These are phyloP conservation scores for Populus tremula DNA, from an alignment of 345 rosid species.

Conservation along the genomic window DNA sequence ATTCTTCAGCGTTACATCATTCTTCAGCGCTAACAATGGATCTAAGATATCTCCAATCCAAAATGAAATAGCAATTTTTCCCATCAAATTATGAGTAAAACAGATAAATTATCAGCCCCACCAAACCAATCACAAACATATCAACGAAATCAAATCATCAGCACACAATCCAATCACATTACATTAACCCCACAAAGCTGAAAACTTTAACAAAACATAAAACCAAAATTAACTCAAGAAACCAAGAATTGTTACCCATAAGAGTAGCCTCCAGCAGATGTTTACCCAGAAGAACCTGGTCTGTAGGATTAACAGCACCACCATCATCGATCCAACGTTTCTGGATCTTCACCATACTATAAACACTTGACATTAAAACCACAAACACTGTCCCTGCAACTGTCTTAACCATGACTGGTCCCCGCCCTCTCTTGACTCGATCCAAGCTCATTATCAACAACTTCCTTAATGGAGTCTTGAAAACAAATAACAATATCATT, in stretches of 20 bases:
- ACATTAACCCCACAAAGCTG: background rate
- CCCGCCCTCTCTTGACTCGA: slow-evolving; percentile 30
- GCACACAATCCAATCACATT: slow-evolving; percentile 1
- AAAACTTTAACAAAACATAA: background rate
- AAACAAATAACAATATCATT: slow-evolving; percentile 21
- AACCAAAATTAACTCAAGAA: background rate
- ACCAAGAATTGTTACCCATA: slow-evolving; percentile 23
- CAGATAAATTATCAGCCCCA: background rate
- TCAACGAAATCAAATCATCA: background rate
- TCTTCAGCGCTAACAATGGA: slow-evolving; percentile 1
- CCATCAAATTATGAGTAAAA: slow-evolving; percentile 2
- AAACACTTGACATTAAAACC: slow-evolving; percentile 22
- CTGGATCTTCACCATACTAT: slow-evolving; percentile 33
- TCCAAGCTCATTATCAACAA: slow-evolving; percentile 28
- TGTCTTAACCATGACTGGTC: slow-evolving; percentile 33
- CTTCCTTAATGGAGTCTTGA: slow-evolving; percentile 33
- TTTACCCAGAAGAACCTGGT: slow-evolving; percentile 34
- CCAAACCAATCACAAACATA: background rate
- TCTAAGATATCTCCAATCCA: background rate
- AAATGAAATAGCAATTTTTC: background rate
- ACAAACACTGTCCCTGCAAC: slow-evolving; percentile 31
- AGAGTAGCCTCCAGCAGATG: slow-evolving; percentile 35
- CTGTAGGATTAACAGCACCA: slow-evolving; percentile 25
- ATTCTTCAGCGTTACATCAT: background rate
- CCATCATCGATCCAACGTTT: slow-evolving; percentile 20